phyloP scores from a whole-genome alignment of 805 yeast genomes.

The Lipomyces sp. region DNA sequence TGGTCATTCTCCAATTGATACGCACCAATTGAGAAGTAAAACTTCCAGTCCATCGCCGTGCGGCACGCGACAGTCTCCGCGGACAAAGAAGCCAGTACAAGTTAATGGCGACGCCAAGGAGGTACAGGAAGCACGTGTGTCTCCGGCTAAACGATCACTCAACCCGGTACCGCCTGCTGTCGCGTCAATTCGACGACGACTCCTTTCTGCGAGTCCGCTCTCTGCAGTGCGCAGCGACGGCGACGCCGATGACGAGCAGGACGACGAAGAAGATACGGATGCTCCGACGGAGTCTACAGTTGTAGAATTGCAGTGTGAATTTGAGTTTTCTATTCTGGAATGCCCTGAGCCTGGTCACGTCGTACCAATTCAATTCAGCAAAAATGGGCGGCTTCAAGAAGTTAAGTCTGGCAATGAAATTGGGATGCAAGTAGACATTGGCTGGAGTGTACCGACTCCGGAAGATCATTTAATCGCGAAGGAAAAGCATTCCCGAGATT shows the following conservation, averaged over 20 bases:
- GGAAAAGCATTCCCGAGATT: no score
- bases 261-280: slow-evolving; percentile 3
- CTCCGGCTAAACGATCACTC: no score
- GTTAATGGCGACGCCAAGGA: background rate
- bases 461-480: no score
- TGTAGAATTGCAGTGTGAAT: slow-evolving; percentile 4
- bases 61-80: slow-evolving; percentile 11
- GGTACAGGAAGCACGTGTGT: no score
- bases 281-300: background rate
- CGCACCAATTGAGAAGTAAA: background rate
- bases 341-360: slow-evolving; percentile 18
- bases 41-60: slow-evolving; percentile 11
- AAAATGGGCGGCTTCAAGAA: slow-evolving; percentile 7
- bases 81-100: slow-evolving; percentile 2
- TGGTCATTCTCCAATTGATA: background rate
- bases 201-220: background rate
- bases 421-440: slow-evolving; percentile 21
- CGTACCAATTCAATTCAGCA: slow-evolving; percentile 6
- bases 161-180: background rate
- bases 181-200: slow-evolving; percentile 1
- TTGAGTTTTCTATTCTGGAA: slow-evolving; percentile 11
- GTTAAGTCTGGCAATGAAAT: slow-evolving; percentile 10
- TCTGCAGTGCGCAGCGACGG: slow-evolving; percentile 6
- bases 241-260: slow-evolving; percentile 18
- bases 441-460: slow-evolving; percentile 20